phyloP scores from a whole-genome alignment of 192 early-diverging fungal genomes.

The Podila epigama region DNA sequence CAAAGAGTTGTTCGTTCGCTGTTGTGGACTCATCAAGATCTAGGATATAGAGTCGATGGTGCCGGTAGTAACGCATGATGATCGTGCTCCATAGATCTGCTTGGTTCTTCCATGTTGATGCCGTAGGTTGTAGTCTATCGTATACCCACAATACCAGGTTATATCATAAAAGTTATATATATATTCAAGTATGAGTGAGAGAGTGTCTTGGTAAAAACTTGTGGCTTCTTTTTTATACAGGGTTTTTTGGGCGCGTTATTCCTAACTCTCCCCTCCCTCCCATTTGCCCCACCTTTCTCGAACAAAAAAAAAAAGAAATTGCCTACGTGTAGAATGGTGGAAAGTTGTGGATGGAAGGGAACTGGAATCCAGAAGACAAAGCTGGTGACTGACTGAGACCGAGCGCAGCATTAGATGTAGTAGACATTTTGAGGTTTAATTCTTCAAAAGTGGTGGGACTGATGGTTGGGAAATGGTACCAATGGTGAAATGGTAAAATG shows the following conservation, averaged over 20 bases:
- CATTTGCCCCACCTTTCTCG: no score
- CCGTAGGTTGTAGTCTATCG: conserved; percentile 70
- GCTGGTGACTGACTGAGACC: conserved; percentile 33
- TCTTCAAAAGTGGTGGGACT: background rate
- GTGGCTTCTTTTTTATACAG: no score
- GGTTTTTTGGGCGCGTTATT: no score
- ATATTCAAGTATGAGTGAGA: no score
- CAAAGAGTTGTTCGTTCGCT: conserved; percentile 66
- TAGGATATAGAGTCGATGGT: conserved; percentile 68
- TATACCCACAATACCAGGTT: background rate
- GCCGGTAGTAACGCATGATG: conserved; percentile 74
- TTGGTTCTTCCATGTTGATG: conserved; percentile 86
- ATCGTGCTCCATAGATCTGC: conserved; percentile 79
- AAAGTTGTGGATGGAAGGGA: conserved; percentile 88
- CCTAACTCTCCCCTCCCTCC: no score
- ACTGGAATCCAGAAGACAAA: conserved; percentile 60
- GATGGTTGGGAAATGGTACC: background rate
- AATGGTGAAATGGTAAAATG: background rate
- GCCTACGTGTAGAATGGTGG: conserved; percentile 93
- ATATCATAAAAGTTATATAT: background rate
- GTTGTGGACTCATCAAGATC: conserved; percentile 65
- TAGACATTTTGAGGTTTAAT: background rate
- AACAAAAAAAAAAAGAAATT: background rate
- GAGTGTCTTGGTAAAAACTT: no score
- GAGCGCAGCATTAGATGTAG: conserved; percentile 23